phyloP scores from a whole-genome alignment of 2,329 filamentous ascomycete species.

The Metarhizium sp. region DNA sequence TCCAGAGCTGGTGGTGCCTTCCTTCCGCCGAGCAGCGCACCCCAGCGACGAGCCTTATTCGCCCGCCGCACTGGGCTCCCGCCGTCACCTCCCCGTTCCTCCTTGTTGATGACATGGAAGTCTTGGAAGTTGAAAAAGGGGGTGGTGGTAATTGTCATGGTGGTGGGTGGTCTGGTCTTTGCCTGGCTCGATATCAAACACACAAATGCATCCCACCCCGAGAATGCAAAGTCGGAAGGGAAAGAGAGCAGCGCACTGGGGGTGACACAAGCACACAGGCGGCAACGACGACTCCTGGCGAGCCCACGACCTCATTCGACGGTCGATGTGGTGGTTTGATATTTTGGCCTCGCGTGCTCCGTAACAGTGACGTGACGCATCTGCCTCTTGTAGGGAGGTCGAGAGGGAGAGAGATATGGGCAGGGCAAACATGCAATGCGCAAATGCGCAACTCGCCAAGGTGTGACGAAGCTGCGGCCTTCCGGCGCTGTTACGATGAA shows the following conservation, averaged over 20 bases:
- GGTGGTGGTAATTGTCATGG: not conserved
- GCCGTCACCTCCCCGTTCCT: not conserved
- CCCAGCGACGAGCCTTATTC: not conserved
- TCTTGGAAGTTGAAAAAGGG: not conserved
- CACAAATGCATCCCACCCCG: not conserved
- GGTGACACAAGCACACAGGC: not conserved
- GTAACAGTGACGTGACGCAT: not conserved
- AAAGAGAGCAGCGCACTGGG: not conserved
- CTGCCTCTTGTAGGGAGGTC: too few species aligned
- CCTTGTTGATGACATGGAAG: not conserved
- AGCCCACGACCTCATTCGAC: not conserved
- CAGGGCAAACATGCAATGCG: too few species aligned
- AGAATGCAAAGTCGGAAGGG: not conserved
- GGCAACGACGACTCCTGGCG: not conserved
- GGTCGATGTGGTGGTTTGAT: not conserved
- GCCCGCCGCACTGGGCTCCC: not conserved
- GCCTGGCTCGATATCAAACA: not conserved
- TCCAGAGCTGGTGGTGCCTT: too few species aligned
- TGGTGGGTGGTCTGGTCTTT: not conserved
- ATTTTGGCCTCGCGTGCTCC: not conserved
- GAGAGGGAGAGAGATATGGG: too few species aligned
- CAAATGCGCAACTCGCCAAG: not conserved
- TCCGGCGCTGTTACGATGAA: slow-evolving; percentile 4
- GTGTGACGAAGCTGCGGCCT: slow-evolving; percentile 6
- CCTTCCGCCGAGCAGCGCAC: too few species aligned